Conservation (phyloP, 2,329 filamentous ascomycete genomes). For the Fusarium acutatum region DNA sequence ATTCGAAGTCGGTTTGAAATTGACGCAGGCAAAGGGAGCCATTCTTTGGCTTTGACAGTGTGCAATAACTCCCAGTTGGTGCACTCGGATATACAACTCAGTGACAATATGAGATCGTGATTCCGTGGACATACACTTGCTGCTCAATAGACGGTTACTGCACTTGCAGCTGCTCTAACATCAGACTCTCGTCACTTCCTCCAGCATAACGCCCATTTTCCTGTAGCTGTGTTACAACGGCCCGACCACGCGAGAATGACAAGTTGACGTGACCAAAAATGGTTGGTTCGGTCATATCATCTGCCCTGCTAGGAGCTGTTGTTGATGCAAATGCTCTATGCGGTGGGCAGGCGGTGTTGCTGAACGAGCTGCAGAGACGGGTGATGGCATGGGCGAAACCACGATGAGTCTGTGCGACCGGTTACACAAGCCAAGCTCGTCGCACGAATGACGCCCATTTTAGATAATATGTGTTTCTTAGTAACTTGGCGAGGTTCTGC, state of each 20-base stretch:
- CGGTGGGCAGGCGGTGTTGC: not conserved
- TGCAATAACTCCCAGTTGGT: not conserved
- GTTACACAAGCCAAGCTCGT: constrained; percentile 2
- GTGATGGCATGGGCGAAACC: constrained; percentile 32
- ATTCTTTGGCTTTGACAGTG: not conserved
- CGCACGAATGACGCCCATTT: constrained; percentile 5
- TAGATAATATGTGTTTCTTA: not conserved
- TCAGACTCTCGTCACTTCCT: not conserved
- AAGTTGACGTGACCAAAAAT: not conserved
- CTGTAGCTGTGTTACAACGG: not conserved
- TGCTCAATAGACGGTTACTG: not conserved
- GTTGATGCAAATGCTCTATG: not conserved
- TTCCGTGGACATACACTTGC: not conserved
- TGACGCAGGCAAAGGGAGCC: not conserved
- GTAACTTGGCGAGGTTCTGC: not conserved
- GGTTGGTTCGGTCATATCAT: not conserved
- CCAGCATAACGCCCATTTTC: not conserved
- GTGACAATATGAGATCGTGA: not conserved
- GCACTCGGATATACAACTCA: not conserved
- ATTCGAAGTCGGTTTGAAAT: constrained; percentile 17
- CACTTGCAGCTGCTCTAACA: not conserved
- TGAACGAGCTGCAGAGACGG: constrained; percentile 21
- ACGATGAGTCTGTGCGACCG: constrained; percentile 28
- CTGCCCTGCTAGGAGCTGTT: not conserved
- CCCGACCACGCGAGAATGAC: not conserved